Percentiles rank a stretch among this genome's conserved stretches.
Conservation (phyloP, 371 early-diverging fungal genomes). For the Apophysomyces trapeziformis region DNA sequence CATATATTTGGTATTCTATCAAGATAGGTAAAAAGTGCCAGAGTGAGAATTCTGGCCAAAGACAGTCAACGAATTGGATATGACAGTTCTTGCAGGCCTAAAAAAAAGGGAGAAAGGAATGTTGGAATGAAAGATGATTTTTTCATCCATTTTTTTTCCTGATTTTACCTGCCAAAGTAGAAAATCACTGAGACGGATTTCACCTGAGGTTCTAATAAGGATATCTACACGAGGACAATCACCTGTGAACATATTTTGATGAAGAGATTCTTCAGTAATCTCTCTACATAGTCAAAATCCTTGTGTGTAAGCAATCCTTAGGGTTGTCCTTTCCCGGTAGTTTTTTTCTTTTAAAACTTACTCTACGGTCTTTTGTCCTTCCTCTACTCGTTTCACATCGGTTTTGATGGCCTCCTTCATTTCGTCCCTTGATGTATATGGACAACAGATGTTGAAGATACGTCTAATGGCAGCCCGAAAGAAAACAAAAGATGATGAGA, state of each 20-base stretch:
- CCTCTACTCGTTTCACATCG: conserved; percentile 56
- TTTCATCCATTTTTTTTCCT: background rate
- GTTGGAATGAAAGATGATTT: too few relatives aligned
- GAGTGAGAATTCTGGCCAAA: conserved; percentile 96
- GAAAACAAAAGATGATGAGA: background rate
- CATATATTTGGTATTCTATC: conserved; percentile 77
- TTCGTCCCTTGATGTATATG: conserved; percentile 97
- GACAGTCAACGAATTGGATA: conserved; percentile 84
- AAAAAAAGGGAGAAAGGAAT: background rate
- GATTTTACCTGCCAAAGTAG: conserved; percentile 89
- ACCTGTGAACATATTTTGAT: conserved; percentile 69
- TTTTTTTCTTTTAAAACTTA: conserved; percentile 26
- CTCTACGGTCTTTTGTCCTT: conserved; percentile 56
- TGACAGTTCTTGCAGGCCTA: conserved; percentile 67
- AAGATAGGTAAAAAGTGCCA: conserved; percentile 84
- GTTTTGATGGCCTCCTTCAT: conserved; percentile 68
- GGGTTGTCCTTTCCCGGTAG: background rate
- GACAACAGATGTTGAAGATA: conserved; percentile 92
- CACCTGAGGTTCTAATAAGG: conserved; percentile 97
- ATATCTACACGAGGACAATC: conserved; percentile 87
- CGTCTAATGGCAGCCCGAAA: conserved; percentile 40
- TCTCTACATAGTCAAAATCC: conserved; percentile 43
- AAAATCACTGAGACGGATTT: conserved; percentile 96
- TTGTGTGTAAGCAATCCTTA: background rate
- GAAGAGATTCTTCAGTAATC: conserved; percentile 66